Base-by-base conservation (phyloP, 176 grass and related monocot genomes). In the Ananas comosus region DNA sequence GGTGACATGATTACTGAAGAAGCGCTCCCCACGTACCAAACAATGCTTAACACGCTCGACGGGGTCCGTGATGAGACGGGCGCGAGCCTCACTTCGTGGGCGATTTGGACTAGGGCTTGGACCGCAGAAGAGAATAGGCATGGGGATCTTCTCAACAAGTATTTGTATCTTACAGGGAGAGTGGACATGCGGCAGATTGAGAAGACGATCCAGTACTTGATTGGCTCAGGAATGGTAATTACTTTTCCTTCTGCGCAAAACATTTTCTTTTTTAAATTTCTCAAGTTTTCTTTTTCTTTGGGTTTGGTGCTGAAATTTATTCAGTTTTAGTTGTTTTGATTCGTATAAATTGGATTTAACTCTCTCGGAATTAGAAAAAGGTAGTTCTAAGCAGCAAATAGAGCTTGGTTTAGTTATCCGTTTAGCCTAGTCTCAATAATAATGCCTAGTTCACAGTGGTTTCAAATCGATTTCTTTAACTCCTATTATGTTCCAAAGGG, bases 121-220 rank as follows among this genome's bases (percentile, higher is more conserved):
- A 75, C 73, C 9, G 63, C 73, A 21, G 73, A 75, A 33, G 73
- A 75, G 63, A 75, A 75, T 24, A 75, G 73, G 53, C 73, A 75
- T 66, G 73, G 73, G 33, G 73, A 75, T 33, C 73, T 75, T 66
- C 73, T 75, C 13, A 75, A 75, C 63, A 75, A 75, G 13, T 75
- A 75, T 53, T 12, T 75, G 4, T 75, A 75, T 24, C 50, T 75
- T 51, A 33, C 73, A 21, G 73, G 73, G 42, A 75, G 73, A 75
- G 73, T 75, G 49, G 73, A 75, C 73, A 75, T 75, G 73, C 65
- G n/a, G 51, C 73, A 75, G 21, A 75, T 75, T 23, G 73, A 75
- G 73, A 75, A 75, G 27, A 75, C 73, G 42, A 75, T 75, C 51
- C 73, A 75, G 33, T 75, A 75, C 53, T 63, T 75, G 27, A 75